Evolutionary conservation across 2,329 filamentous ascomycete species (phyloP), one percentile per base, ranked within the genome.

Genomic region (Periconia macrospinosa): DNA sequence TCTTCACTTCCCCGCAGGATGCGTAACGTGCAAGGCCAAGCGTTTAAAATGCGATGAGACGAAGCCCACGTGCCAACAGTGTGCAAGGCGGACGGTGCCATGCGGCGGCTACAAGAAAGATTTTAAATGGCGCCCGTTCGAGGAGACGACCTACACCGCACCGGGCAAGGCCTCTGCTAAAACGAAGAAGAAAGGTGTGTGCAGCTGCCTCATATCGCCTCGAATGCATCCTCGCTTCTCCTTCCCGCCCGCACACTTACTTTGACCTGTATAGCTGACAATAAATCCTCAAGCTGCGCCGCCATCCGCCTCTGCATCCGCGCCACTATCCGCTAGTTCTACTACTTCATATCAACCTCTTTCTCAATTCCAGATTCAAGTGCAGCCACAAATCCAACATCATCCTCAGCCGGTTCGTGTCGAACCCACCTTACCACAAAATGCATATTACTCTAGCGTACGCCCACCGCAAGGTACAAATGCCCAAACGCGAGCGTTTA

Each of bases 101-200:
- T 90, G 87, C 67, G 87, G 86, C 54, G 87, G 87, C 35, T 90
- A 90, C 74, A 88, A 85, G 71, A 90, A 88, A 69, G 85, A 88
- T 69, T 90, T 89, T 75, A 89, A 90, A 78, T 90, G 87, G 87
- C 79, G 86, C 49, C 81, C 86, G 0, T 89, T 89, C 61, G 86
- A 87, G 65, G 86, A 89, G 59, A 80, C 83, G 45, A 85, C 76
- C 50, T 78, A 86, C 58, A 72, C 74, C 18, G 73, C 74, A 47
- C 11, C 33, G 33, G 27, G 23, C 10, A 83, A 80, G 60, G 66
- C 68, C 30, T 57, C 59, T 8, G 43, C 35, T 8, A 82, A 79
- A 61, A 56, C 73, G 41, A 82, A 78, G 66, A 27, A 27, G 33
- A 82, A 80, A 73, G 70, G 78, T 78, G 61, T 41, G 62, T 60